Percentiles rank a stretch among this genome's conserved stretches.
phyloP scores from a whole-genome alignment of 768 basidiomycete genomes.

The Pleurotus tuoliensis region DNA sequence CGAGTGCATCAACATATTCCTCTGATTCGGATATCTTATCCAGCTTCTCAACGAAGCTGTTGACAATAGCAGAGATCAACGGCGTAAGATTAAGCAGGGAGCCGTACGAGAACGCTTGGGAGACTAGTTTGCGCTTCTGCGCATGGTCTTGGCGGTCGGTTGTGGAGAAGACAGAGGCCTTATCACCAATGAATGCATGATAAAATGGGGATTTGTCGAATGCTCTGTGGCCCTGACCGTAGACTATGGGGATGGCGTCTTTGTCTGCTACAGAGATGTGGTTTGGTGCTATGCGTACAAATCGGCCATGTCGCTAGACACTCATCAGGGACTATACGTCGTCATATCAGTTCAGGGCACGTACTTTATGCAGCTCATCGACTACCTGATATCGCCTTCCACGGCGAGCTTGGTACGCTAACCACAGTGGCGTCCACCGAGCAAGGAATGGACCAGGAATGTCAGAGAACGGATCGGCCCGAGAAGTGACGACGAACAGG shows the following conservation, averaged over 20 bases:
- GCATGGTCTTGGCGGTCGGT: slow-evolving; percentile 25
- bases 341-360: background rate
- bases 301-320: slow-evolving; percentile 20
- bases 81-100: slow-evolving; percentile 15
- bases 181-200: slow-evolving; percentile 23
- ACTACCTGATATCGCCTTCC: slow-evolving; percentile 23
- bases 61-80: slow-evolving; percentile 14
- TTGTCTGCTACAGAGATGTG: slow-evolving; percentile 27
- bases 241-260: slow-evolving; percentile 21
- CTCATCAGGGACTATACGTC: background rate
- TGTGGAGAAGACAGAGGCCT: slow-evolving; percentile 26
- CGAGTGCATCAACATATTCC: slow-evolving; percentile 18
- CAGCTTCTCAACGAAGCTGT: slow-evolving; percentile 14
- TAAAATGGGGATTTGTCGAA: slow-evolving; percentile 28
- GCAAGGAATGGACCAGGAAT: slow-evolving; percentile 26
- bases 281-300: slow-evolving; percentile 27
- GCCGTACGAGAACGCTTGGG: slow-evolving; percentile 23
- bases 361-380: slow-evolving; percentile 22
- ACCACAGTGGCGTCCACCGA: slow-evolving; percentile 24
- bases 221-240: slow-evolving; percentile 24
- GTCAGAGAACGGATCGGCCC: slow-evolving; percentile 4
- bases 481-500: no score
- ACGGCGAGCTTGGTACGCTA: slow-evolving; percentile 23
- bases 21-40: slow-evolving; percentile 15
- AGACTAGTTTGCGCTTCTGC: slow-evolving; percentile 22